These are phyloP conservation scores for Podaxis sp. DNA, from an alignment of 768 basidiomycete species.

Conservation along the genomic window DNA sequence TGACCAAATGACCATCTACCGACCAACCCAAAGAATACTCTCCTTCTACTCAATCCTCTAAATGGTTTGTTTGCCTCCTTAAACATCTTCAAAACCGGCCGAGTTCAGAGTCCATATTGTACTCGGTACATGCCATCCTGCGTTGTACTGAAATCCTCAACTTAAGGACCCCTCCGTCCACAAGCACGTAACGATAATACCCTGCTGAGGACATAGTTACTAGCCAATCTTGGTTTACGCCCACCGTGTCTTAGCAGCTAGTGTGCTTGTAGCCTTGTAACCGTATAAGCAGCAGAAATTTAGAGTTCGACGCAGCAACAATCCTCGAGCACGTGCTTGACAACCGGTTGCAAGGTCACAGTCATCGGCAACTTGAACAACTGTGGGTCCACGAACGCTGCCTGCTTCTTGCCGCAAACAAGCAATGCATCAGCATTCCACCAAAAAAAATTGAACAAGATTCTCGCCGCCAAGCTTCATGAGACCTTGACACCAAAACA, in stretches of 20 bases:
- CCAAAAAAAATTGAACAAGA: background rate
- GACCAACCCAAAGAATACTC: slow-evolving; percentile 79
- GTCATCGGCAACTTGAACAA: slow-evolving; percentile 67
- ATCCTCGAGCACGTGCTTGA: slow-evolving; percentile 97
- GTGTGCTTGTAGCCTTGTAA: slow-evolving; percentile 14
- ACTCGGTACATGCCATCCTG: slow-evolving; percentile 78
- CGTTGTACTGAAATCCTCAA: slow-evolving; percentile 62
- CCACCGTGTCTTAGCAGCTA: too few relatives aligned
- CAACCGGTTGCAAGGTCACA: slow-evolving; percentile 83
- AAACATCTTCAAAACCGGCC: slow-evolving; percentile 90
- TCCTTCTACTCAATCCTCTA: slow-evolving; percentile 81
- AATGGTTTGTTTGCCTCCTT: slow-evolving; percentile 90
- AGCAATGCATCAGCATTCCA: background rate
- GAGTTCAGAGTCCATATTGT: slow-evolving; percentile 72
- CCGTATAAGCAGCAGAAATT: slow-evolving; percentile 90
- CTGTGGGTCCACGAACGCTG: slow-evolving; percentile 30
- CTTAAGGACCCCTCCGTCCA: slow-evolving; percentile 87
- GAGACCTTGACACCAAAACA: slow-evolving; percentile 30
- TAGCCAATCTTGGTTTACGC: too few relatives aligned
- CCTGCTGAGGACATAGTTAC: slow-evolving; percentile 50
- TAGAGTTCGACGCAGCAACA: slow-evolving; percentile 90
- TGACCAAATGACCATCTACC: slow-evolving; percentile 39
- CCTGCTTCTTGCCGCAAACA: slow-evolving; percentile 13
- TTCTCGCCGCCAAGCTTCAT: background rate
- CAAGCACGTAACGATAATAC: slow-evolving; percentile 87